Conservation (phyloP, 106 monocot species). For the Apostasia ramifera region DNA sequence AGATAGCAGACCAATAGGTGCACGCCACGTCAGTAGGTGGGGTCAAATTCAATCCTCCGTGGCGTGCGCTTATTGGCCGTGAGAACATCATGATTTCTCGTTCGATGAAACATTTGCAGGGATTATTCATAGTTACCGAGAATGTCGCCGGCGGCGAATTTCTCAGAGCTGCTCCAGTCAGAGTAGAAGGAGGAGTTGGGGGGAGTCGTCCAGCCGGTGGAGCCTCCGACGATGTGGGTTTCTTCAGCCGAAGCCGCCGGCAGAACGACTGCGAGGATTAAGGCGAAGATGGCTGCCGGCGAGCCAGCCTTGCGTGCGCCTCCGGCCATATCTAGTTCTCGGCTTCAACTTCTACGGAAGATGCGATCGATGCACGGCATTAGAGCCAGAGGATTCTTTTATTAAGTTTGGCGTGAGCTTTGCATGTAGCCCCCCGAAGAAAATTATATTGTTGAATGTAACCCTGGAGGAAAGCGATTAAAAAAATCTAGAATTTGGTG, state of each 20-base stretch:
- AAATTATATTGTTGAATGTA: too few species aligned
- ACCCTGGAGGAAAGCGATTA: too few species aligned
- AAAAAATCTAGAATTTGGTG: too few species aligned
- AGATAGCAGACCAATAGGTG: too few species aligned
- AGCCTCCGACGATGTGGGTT: slow-evolving; percentile 22
- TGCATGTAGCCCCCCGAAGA: too few species aligned
- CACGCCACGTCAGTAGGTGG: background rate
- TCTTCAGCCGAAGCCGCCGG: background rate
- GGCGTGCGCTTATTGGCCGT: background rate
- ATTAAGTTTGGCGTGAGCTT: too few species aligned
- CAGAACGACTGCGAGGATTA: background rate
- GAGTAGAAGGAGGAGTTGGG: slow-evolving; percentile 4
- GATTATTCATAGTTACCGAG: slow-evolving; percentile 8
- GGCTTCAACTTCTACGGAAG: too few species aligned
- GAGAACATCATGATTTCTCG: background rate
- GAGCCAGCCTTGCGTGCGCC: too few species aligned
- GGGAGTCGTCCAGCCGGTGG: slow-evolving; percentile 16
- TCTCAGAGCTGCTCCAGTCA: slow-evolving; percentile 14
- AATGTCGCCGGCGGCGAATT: slow-evolving; percentile 16
- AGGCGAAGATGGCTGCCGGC: background rate
- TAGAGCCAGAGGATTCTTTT: too few species aligned
- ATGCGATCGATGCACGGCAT: too few species aligned
- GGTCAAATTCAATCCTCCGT: background rate
- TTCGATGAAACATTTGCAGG: background rate
- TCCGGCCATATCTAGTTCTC: too few species aligned